Evolutionary conservation across 202 grass and related monocot species (phyloP), one percentile per base, ranked within the genome.

Genomic region (Setaria viridis): DNA sequence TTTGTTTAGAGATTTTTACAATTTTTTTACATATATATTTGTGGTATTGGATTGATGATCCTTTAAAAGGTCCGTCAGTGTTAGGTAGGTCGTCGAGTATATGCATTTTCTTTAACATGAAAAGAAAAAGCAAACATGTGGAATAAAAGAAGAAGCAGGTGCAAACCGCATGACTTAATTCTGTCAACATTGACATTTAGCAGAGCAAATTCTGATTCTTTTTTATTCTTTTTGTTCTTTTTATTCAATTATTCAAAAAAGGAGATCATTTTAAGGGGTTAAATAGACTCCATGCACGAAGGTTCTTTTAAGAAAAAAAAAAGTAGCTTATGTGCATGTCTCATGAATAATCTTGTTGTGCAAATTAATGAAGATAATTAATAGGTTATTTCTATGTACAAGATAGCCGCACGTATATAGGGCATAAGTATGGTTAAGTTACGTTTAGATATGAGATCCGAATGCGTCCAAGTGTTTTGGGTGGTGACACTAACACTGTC

Each of bases 401-500:
- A 1, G 33, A n/a, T 21, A 58, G 39, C 33, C 16, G 41, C 50
- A 59, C 34, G 53, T 76, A 79, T n/a, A 42, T 2, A 67, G 45
- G 45, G 1, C 77, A 34, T 50, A 4, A 42, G 33, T 59, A 14
- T 12, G 2, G 17, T 43, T 76, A 9, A n/a, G 55, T 7, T 41
- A 15, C 55, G 5, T 59, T 70, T 69, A 13, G 42, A 72, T 82
- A n/a, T 72, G 67, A 72, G 80, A 72, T 47, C 5, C 4, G 39
- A 33, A 62, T 78, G 13, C 14, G 76, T 63, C 76, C 76, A 78
- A 78, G 58, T 78, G 57, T 78, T 78, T 47, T 29, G 25, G 57
- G 57, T 60, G 57, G 57, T 60, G 57, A 83, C 69, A 83, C 25
- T 25, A 25, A 25, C 25, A 25, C 25, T 25, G 25, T 25, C 25